phyloP scores from a whole-genome alignment of 306 rosid species.

The Dalbergia oliveri region DNA sequence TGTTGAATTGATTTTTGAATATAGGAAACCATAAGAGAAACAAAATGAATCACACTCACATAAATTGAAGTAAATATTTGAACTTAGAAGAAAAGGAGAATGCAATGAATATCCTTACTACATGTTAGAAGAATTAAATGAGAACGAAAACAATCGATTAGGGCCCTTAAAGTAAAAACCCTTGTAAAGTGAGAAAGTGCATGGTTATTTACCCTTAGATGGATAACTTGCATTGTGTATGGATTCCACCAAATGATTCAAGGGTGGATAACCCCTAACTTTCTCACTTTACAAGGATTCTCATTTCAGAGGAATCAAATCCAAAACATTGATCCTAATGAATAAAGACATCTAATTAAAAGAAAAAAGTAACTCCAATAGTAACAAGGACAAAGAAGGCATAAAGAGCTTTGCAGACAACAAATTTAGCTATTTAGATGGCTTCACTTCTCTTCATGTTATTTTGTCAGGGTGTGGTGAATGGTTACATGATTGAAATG shows the following conservation, averaged over 20 bases:
- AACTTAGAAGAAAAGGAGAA: neutral
- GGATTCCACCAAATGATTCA: no score
- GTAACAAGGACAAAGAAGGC: conserved; percentile 6
- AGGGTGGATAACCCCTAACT: no score
- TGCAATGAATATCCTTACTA: neutral
- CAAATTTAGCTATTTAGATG: neutral
- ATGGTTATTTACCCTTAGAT: no score
- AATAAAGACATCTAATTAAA: neutral
- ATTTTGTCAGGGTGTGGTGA: neutral
- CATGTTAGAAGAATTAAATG: neutral
- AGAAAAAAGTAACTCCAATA: neutral
- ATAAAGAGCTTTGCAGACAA: neutral
- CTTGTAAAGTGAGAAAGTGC: no score
- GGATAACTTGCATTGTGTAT: no score
- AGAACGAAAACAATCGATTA: neutral
- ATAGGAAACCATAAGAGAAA: conserved; percentile 32
- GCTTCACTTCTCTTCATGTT: conserved; percentile 21
- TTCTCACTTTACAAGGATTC: no score
- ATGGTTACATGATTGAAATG: neutral
- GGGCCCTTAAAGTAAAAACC: no score
- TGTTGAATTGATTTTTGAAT: neutral
- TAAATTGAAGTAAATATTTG: conserved; percentile 1
- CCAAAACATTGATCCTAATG: neutral
- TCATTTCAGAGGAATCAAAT: no score
- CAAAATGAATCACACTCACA: neutral